phyloP scores from a whole-genome alignment of 2,329 filamentous ascomycete species.

The Xenosphaeropsis pyriputrescens region DNA sequence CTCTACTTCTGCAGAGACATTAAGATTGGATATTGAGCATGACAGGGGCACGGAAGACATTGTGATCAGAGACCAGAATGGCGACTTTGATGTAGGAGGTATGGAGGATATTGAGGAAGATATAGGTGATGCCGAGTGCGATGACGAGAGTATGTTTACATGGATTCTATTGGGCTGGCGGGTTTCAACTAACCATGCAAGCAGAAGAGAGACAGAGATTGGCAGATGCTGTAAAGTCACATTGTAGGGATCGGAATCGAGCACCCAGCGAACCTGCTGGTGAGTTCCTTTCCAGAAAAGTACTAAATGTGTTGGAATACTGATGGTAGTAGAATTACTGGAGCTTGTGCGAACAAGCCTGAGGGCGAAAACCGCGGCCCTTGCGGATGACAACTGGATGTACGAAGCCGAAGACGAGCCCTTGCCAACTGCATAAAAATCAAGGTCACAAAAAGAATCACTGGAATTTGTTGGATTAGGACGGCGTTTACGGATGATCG shows the following conservation, averaged over 20 bases:
- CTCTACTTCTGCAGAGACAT: constrained; percentile 26
- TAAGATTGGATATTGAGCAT: constrained; percentile 32
- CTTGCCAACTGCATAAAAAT: no score
- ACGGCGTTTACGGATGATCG: constrained; percentile 4
- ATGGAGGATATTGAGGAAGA: constrained; percentile 40
- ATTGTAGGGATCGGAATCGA: constrained; percentile 37
- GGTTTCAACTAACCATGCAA: no score
- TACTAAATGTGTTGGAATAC: neutral
- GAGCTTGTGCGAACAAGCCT: constrained; percentile 57
- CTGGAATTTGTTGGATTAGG: neutral
- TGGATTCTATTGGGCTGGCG: no score
- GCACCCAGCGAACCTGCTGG: constrained; percentile 51
- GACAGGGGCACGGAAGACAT: constrained; percentile 34
- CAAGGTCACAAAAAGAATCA: no score
- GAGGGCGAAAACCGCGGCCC: constrained; percentile 53
- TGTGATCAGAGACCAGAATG: constrained; percentile 46
- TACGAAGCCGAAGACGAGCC: constrained; percentile 41
- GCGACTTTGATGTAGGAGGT: constrained; percentile 45
- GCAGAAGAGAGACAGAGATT: constrained; percentile 34
- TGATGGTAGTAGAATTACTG: constrained; percentile 41
- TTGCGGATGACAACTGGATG: constrained; percentile 85
- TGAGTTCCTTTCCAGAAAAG: constrained; percentile 19
- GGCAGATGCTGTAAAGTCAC: constrained; percentile 45
- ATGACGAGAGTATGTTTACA: neutral
- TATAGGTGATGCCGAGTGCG: constrained; percentile 26